Evolutionary conservation across 169 alveolate genomes (phyloP).

Genomic region (Eimeria praecox): DNA sequence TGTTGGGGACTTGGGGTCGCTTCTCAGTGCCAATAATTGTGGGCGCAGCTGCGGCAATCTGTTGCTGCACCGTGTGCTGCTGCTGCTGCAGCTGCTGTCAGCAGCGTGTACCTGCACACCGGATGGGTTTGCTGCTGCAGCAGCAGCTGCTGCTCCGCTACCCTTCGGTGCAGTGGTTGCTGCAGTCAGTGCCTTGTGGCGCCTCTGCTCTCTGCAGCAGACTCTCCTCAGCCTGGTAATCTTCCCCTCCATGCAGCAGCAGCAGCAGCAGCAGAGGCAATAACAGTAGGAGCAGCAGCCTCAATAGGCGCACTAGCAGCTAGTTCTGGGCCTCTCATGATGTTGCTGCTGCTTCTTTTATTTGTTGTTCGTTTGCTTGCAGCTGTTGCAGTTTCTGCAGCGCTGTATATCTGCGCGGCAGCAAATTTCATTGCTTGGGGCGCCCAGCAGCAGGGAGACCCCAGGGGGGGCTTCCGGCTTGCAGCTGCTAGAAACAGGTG

Average conservation of each 20-base stretch:
- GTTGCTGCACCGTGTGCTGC: conserved; percentile 74
- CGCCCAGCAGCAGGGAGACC: background rate
- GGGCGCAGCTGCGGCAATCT: conserved; percentile 70
- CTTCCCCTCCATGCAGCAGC: background rate
- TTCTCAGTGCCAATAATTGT: conserved; percentile 8
- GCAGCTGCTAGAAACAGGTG: conserved; percentile 55
- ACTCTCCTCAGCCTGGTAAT: conserved; percentile 59
- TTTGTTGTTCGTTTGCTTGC: background rate
- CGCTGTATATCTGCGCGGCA: conserved; percentile 60
- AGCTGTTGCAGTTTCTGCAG: conserved; percentile 64
- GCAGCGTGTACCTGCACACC: conserved; percentile 70
- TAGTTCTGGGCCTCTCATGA: background rate
- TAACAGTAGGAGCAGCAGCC: background rate
- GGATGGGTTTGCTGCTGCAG: conserved; percentile 68
- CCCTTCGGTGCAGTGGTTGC: conserved; percentile 74
- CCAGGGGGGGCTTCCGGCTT: background rate
- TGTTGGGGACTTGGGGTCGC: conserved; percentile 30
- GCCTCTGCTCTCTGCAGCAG: conserved; percentile 68
- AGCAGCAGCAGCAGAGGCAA: background rate
- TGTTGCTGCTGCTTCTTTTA: background rate
- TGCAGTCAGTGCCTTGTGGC: conserved; percentile 68
- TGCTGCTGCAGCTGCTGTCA: conserved; percentile 69
- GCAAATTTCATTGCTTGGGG: conserved; percentile 27
- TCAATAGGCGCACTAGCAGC: background rate
- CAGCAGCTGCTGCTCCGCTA: conserved; percentile 44